These are phyloP conservation scores for Fusarium sp. DNA, from an alignment of 2,329 filamentous ascomycete genomes.

Conservation along the genomic window DNA sequence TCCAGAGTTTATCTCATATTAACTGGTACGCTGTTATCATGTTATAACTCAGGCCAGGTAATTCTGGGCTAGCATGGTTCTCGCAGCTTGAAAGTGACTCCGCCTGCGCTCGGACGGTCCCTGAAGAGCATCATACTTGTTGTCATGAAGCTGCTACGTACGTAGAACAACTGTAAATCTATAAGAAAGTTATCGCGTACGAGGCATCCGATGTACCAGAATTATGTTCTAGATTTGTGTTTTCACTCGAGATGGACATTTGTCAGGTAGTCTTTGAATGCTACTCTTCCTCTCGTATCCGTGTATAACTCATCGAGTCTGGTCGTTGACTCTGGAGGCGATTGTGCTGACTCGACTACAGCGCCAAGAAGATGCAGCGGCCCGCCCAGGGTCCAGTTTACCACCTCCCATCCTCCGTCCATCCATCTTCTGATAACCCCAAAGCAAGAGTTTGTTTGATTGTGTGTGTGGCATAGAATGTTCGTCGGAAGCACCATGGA, in stretches of 20 bases:
- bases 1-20: constrained; percentile 18
- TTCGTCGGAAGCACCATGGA: constrained; percentile 34
- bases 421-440: background rate
- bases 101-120: constrained; percentile 35
- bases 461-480: constrained; percentile 24
- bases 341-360: constrained; percentile 6
- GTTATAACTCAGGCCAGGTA: constrained; percentile 19
- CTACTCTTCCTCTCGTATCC: background rate
- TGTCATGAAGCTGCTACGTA: background rate
- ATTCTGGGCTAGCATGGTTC: constrained; percentile 19
- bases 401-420: no score
- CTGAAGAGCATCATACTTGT: background rate
- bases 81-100: constrained; percentile 17
- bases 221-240: no score
- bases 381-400: background rate
- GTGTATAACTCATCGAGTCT: background rate
- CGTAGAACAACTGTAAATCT: no score
- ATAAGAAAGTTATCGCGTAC: no score
- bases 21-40: constrained; percentile 26
- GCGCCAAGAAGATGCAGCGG: constrained; percentile 1
- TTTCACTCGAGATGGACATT: no score
- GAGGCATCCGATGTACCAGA: no score
- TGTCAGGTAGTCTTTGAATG: no score
- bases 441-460: background rate
- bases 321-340: background rate